Evolutionary conservation across 768 basidiomycete species (phyloP).

Genomic region (Hortiboletus campestris): DNA sequence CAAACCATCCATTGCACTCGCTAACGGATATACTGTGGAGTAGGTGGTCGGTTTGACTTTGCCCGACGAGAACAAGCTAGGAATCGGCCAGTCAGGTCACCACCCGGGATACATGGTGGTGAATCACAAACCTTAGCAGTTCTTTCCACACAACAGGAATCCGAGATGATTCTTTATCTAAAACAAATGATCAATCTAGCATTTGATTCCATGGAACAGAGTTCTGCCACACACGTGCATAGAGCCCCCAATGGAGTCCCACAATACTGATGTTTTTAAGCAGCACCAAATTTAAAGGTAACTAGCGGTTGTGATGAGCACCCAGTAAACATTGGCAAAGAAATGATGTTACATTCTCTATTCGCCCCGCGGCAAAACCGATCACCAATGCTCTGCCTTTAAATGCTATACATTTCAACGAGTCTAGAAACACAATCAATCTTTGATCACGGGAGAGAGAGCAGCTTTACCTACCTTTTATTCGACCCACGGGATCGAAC

Average conservation of each 20-base stretch:
- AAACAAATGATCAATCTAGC: background rate
- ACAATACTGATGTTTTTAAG: slow-evolving; percentile 84
- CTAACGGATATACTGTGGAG: slow-evolving; percentile 65
- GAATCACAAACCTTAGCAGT: slow-evolving; percentile 54
- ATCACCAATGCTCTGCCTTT: slow-evolving; percentile 92
- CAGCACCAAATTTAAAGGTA: slow-evolving; percentile 80
- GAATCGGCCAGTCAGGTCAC: slow-evolving; percentile 5
- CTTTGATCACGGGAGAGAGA: background rate
- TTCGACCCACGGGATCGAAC: slow-evolving; percentile 83
- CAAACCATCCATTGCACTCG: slow-evolving; percentile 64
- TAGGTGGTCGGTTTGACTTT: slow-evolving; percentile 70
- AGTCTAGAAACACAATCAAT: slow-evolving; percentile 46
- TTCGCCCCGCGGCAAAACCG: slow-evolving; percentile 48
- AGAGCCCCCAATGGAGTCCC: slow-evolving; percentile 88
- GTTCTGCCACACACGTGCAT: slow-evolving; percentile 49
- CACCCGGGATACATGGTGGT: background rate
- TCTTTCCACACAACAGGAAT: slow-evolving; percentile 71
- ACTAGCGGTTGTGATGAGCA: slow-evolving; percentile 38
- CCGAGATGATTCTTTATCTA: slow-evolving; percentile 65
- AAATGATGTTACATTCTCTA: slow-evolving; percentile 18
- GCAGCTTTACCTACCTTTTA: slow-evolving; percentile 48
- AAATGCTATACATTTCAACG: slow-evolving; percentile 91
- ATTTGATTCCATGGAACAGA: background rate
- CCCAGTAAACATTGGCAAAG: background rate
- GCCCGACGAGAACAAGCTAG: slow-evolving; percentile 66